These are phyloP conservation scores for Exserohilum rostratum DNA, from an alignment of 2,329 filamentous ascomycete genomes.

Conservation along the genomic window DNA sequence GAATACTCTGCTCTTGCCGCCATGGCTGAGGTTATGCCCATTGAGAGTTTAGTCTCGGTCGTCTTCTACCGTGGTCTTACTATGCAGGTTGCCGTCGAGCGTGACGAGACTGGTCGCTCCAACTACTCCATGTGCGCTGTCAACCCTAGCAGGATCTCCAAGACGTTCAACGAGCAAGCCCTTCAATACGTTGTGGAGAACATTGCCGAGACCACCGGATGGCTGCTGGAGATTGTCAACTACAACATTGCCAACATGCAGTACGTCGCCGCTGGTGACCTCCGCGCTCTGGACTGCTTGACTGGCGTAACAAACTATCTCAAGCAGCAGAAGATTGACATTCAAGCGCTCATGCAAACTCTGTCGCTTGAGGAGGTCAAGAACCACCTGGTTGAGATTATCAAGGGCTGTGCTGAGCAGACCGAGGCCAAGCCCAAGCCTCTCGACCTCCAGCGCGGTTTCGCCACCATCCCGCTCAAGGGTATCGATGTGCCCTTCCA, in stretches of 20 bases:
- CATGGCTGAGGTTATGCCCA: slow-evolving; percentile 98
- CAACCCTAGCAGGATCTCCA: slow-evolving; percentile 96
- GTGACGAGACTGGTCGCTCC: slow-evolving; percentile 87
- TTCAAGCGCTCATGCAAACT: slow-evolving; percentile 87
- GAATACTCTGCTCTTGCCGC: slow-evolving; percentile 98
- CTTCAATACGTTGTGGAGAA: slow-evolving; percentile 96
- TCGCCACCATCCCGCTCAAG: slow-evolving; percentile 93
- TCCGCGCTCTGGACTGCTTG: slow-evolving; percentile 68
- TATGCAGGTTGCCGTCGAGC: slow-evolving; percentile 99
- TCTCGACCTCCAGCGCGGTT: slow-evolving; percentile 88
- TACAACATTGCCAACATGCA: slow-evolving; percentile 78
- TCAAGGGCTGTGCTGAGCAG: slow-evolving; percentile 83
- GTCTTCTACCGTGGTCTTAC: slow-evolving; percentile 99
- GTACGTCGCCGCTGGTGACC: slow-evolving; percentile 71
- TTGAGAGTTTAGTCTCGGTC: slow-evolving; percentile 95
- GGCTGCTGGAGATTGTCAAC: slow-evolving; percentile 99
- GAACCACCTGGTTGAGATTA: slow-evolving; percentile 86
- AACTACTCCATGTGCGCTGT: slow-evolving; percentile 99
- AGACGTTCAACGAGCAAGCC: slow-evolving; percentile 98
- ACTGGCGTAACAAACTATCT: slow-evolving; percentile 90
- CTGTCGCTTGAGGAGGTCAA: slow-evolving; percentile 90
- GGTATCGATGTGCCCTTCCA: slow-evolving; percentile 99
- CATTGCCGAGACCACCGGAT: slow-evolving; percentile 89
- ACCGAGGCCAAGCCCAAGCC: slow-evolving; percentile 89
- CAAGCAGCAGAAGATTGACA: slow-evolving; percentile 96